Conservation (phyloP, 2,329 filamentous ascomycete genomes). For the Hansfordia pulvinata region DNA sequence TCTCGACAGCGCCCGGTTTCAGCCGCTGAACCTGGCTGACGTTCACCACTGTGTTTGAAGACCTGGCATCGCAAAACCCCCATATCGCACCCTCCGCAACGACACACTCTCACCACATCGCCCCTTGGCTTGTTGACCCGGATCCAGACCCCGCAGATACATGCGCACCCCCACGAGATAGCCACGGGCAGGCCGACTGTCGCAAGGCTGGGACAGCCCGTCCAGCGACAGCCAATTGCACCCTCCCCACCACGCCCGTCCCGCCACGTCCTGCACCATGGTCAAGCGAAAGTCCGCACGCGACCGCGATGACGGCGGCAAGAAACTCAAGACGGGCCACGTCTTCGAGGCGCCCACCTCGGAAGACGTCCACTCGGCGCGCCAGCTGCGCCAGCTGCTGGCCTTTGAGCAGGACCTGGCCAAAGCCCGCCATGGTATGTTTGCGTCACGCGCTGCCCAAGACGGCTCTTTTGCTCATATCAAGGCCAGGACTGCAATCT, state of each 20-base stretch:
- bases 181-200: too few relatives aligned
- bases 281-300: constrained; percentile 14
- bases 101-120: too few relatives aligned
- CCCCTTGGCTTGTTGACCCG: too few relatives aligned
- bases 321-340: constrained; percentile 36
- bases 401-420: constrained; percentile 57
- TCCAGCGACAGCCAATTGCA: constrained; percentile 4
- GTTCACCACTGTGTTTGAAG: too few relatives aligned
- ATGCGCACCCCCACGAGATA: too few relatives aligned
- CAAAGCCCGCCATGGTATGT: constrained; percentile 50
- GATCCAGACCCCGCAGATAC: too few relatives aligned
- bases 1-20: too few relatives aligned
- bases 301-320: constrained; percentile 27
- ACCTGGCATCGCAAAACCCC: too few relatives aligned
- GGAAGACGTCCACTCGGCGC: constrained; percentile 47
- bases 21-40: too few relatives aligned
- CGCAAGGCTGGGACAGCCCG: too few relatives aligned
- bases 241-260: too few relatives aligned
- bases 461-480: background rate
- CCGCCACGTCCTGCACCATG: constrained; percentile 12
- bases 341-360: constrained; percentile 41
- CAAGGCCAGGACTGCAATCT: constrained; percentile 50
- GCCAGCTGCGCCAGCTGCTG: constrained; percentile 56
- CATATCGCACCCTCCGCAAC: too few relatives aligned
- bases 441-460: background rate